A percentile compares a stretch with the other conserved stretches of the same genome.
Evolutionary conservation across 83 land plant genomes (phyloP).

Genomic region (Diphasiastrum complanatum): DNA sequence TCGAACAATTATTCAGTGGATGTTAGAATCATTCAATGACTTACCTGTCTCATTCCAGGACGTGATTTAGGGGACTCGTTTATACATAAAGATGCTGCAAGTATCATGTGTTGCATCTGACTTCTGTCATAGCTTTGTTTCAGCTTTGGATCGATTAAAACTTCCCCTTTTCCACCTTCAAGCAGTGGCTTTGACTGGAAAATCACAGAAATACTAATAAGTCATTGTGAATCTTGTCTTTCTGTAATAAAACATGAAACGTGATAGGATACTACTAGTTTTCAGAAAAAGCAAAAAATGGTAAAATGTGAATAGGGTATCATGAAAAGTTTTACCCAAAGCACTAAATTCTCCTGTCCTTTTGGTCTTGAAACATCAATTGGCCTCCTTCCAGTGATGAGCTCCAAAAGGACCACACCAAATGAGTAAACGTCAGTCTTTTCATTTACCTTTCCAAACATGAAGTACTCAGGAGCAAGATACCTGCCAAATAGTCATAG

Average conservation of each 20-base stretch:
- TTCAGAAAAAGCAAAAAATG: not conserved
- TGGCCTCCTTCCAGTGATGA: conserved; percentile 67
- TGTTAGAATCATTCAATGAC: too few relatives aligned
- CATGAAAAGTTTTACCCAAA: conserved; percentile 54
- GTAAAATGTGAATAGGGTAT: not conserved
- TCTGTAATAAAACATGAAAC: not conserved
- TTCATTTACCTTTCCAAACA: conserved; percentile 87
- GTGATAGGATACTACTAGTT: not conserved
- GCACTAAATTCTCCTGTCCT: conserved; percentile 71
- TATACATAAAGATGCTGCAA: conserved; percentile 69
- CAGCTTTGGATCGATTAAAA: conserved; percentile 51
- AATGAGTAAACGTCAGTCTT: conserved; percentile 87
- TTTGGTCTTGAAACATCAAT: conserved; percentile 49
- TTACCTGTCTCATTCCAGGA: conserved; percentile 63
- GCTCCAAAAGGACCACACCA: conserved; percentile 91
- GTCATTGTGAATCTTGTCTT: not conserved
- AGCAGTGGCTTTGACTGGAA: conserved; percentile 69
- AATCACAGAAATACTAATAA: conserved; percentile 5
- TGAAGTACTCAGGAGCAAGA: conserved; percentile 93
- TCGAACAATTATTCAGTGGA: too few relatives aligned
- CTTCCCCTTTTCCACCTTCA: conserved; percentile 27
- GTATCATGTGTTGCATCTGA: conserved; percentile 56
- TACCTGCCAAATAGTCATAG: conserved; percentile 46
- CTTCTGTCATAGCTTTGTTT: conserved; percentile 25
- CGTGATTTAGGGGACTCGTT: conserved; percentile 49